phyloP scores from a whole-genome alignment of 306 rosid species.

The Casuarina cunninghamiana region DNA sequence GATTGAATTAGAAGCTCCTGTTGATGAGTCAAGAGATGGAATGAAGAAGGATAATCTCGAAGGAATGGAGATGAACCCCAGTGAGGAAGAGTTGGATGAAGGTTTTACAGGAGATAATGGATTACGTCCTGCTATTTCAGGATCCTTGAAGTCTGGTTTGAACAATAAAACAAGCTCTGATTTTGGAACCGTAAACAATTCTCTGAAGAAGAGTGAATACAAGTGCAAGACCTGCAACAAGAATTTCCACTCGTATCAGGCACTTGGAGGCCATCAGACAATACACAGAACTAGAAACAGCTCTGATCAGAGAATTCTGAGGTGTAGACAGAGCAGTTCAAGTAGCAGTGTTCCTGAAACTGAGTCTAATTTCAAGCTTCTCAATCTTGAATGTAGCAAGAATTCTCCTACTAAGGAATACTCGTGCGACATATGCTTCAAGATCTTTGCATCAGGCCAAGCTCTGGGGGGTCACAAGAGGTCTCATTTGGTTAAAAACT shows the following conservation, averaged over 20 bases:
- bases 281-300: conserved; percentile 24
- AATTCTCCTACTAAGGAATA: conserved; percentile 21
- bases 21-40: conserved; percentile 6
- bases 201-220: conserved; percentile 23
- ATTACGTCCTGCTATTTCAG: conserved; percentile 1
- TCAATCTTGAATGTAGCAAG: conserved; percentile 8
- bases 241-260: conserved; percentile 35
- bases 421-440: conserved; percentile 43
- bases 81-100: conserved; percentile 13
- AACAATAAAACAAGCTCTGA: conserved; percentile 18
- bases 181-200: conserved; percentile 1
- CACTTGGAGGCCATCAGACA: conserved; percentile 44
- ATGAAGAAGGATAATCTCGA: neutral
- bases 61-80: neutral
- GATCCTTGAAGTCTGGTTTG: conserved; percentile 17
- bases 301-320: conserved; percentile 5
- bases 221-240: conserved; percentile 40
- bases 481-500: conserved; percentile 35
- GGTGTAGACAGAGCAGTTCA: neutral
- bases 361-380: conserved; percentile 7
- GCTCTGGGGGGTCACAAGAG: conserved; percentile 64
- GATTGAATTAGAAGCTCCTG: neutral
- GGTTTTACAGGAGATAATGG: conserved; percentile 2
- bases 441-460: conserved; percentile 51
- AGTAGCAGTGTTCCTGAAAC: conserved; percentile 1